Evolutionary conservation across 768 basidiomycete species (phyloP).

Genomic region (Boletus bicolor): DNA sequence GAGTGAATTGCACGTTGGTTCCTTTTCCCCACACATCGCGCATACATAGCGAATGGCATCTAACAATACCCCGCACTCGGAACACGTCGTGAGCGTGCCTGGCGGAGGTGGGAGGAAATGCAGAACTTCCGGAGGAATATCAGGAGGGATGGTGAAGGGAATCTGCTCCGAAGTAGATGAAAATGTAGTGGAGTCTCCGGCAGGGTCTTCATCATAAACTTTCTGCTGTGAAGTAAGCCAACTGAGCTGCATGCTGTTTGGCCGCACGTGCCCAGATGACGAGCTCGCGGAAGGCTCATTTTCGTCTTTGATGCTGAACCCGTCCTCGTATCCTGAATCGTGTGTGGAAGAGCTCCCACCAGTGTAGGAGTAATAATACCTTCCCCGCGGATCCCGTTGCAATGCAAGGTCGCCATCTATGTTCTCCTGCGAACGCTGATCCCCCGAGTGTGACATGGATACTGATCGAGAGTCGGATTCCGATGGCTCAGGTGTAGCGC

Average conservation of each 20-base stretch:
- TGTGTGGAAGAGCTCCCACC: slow-evolving; percentile 47
- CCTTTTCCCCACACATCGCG: slow-evolving; percentile 79
- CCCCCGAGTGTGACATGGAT: slow-evolving; percentile 29
- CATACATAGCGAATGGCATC: slow-evolving; percentile 91
- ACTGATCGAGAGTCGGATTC: slow-evolving; percentile 50
- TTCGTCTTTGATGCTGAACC: slow-evolving; percentile 35
- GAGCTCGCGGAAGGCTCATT: slow-evolving; percentile 26
- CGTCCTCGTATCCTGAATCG: slow-evolving; percentile 55
- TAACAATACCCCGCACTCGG: slow-evolving; percentile 69
- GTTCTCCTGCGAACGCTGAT: slow-evolving; percentile 37
- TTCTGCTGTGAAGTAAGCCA: slow-evolving; percentile 61
- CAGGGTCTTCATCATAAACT: slow-evolving; percentile 20
- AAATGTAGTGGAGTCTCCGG: slow-evolving; percentile 10
- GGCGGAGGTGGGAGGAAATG: slow-evolving; percentile 53
- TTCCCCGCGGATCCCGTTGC: slow-evolving; percentile 63
- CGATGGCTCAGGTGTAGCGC: slow-evolving; percentile 54
- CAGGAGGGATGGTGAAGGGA: slow-evolving; percentile 26
- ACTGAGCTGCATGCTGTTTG: slow-evolving; percentile 62
- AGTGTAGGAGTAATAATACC: slow-evolving; percentile 75
- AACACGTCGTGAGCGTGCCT: slow-evolving; percentile 74
- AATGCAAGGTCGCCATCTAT: slow-evolving; percentile 63
- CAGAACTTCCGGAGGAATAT: slow-evolving; percentile 50
- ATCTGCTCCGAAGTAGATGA: slow-evolving; percentile 17
- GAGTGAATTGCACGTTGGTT: slow-evolving; percentile 35
- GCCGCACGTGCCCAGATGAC: slow-evolving; percentile 42